A percentile compares a stretch with the other conserved stretches of the same genome.
Conservation (phyloP, 371 early-diverging fungal genomes). For the Nematocida ausubeli region DNA sequence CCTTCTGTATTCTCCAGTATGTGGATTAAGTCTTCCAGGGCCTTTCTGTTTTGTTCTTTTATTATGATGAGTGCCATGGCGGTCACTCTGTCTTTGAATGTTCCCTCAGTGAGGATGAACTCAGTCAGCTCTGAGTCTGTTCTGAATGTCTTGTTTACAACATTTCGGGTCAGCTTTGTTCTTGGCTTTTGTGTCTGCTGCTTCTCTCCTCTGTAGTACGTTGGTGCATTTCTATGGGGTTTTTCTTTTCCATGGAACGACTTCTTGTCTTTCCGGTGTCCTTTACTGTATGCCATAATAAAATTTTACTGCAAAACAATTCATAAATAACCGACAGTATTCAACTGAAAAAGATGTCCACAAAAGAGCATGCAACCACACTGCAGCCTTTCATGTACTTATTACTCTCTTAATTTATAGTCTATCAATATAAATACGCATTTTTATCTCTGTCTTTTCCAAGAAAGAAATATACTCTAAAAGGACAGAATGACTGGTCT, state of each 20-base stretch:
- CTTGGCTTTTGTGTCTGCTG: background rate
- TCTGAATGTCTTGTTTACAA: conserved; percentile 40
- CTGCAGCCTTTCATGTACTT: no score
- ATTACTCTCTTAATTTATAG: no score
- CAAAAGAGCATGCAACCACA: no score
- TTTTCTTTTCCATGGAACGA: background rate
- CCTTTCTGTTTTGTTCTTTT: conserved; percentile 13
- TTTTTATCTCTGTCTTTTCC: no score
- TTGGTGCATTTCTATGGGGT: background rate
- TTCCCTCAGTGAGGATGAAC: conserved; percentile 43
- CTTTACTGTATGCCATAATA: conserved; percentile 7
- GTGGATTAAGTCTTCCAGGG: background rate
- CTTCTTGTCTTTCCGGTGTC: background rate
- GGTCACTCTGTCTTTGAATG: conserved; percentile 50
- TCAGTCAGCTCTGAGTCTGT: conserved; percentile 41
- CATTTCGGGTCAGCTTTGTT: conserved; percentile 15
- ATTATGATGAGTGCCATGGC: conserved; percentile 35
- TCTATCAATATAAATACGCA: no score
- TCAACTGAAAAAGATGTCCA: no score
- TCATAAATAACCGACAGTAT: no score
- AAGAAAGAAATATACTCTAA: no score
- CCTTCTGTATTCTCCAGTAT: background rate
- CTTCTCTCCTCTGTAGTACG: conserved; percentile 44
- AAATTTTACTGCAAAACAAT: background rate
- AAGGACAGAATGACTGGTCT: no score